Base-by-base conservation (phyloP, 768 basidiomycete genomes). In the Boletellus emodensis region DNA sequence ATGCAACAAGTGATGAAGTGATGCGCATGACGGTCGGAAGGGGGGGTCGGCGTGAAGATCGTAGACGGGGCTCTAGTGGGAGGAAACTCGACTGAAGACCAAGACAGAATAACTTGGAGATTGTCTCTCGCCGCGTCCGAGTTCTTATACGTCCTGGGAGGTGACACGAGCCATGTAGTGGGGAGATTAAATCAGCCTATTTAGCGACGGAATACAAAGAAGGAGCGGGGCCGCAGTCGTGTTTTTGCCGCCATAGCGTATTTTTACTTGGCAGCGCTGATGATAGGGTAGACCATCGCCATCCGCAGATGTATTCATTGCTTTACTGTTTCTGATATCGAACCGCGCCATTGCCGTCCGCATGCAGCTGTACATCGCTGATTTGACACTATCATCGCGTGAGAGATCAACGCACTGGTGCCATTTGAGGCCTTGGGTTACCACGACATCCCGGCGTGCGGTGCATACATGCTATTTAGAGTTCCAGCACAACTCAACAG, bases 11-110 rank as follows among this genome's bases (percentile, higher is more conserved):
- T 1, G 43, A 37, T 15, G 40, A 33, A 18, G 44, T 5, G 5
- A 53, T 13, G 20, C 46, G 58, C 58, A 60, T 60, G 51, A 34
- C 44, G 53, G 32, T 35, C 20, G 3, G 4, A 9, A n/a, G 30
- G 45, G 10, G 17, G 4, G 11, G 18, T 26, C 8, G 32, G 3
- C 17, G 15, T n/a, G 17, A 2, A 28, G 35, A 18, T 46, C 6
- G 12, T 22, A 22, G 17, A 59, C 8, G 1, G 18, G 22, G 33
- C 6, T 40, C 1, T 13, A 13, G 20, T 4, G 17, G 14, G 26
- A 34, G 11, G 30, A 12, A 14, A 35, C 33, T 50, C 12, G 9
- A 17, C 0, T 28, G 33, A 43, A 38, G 14, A 13, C 15, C 7
- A 43, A 38, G 14, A 13, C 15, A 5, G 22, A 11, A 12, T 33